Percentiles rank a stretch among this genome's conserved stretches.
phyloP scores from a whole-genome alignment of 495 filamentous ascomycete species.

The Penicillium paxilli region DNA sequence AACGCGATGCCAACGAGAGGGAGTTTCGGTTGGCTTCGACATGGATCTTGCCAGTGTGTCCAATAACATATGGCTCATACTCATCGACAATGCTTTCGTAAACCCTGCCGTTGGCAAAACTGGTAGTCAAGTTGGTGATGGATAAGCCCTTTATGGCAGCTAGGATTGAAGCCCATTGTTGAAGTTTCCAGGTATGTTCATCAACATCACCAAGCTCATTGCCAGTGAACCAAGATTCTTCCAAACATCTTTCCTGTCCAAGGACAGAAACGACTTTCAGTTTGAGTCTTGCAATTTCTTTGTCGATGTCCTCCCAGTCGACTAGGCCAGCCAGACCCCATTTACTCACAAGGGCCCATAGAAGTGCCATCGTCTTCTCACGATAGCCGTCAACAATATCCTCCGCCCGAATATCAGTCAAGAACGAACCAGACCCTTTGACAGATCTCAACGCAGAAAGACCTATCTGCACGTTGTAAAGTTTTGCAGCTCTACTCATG shows the following conservation, averaged over 20 bases:
- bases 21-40: background rate
- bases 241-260: slow-evolving; percentile 16
- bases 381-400: slow-evolving; percentile 69
- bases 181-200: slow-evolving; percentile 44
- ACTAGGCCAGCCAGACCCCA: slow-evolving; percentile 56
- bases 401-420: slow-evolving; percentile 49
- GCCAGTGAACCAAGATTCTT: slow-evolving; percentile 14
- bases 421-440: slow-evolving; percentile 30
- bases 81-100: slow-evolving; percentile 61
- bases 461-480: slow-evolving; percentile 62
- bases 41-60: background rate
- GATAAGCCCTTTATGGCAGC: slow-evolving; percentile 45
- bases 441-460: slow-evolving; percentile 51
- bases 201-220: slow-evolving; percentile 24
- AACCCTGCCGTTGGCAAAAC: slow-evolving; percentile 57
- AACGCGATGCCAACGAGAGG: slow-evolving; percentile 25
- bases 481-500: slow-evolving; percentile 55
- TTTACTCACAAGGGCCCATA: slow-evolving; percentile 62
- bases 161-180: slow-evolving; percentile 55
- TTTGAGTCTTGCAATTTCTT: slow-evolving; percentile 50
- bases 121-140: slow-evolving; percentile 58
- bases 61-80: slow-evolving; percentile 46
- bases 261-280: slow-evolving; percentile 22
- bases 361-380: slow-evolving; percentile 63
- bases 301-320: slow-evolving; percentile 53